Evolutionary conservation across 306 rosid species (phyloP).

Genomic region (Chamaecrista fasciculata): DNA sequence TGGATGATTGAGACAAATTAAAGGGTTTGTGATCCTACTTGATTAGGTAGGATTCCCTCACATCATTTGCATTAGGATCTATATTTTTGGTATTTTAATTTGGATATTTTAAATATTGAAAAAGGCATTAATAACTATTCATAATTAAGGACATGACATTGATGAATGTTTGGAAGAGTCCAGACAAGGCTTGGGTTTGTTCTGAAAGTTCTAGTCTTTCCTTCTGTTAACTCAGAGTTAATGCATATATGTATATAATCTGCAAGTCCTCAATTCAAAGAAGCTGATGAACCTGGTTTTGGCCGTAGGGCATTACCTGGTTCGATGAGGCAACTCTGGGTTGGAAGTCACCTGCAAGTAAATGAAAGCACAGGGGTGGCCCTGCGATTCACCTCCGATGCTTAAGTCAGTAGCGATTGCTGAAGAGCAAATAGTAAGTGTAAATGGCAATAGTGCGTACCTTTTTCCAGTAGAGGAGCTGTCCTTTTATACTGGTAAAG

Average conservation of each 20-base stretch:
- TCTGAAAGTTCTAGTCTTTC: constrained; percentile 27
- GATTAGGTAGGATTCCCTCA: constrained; percentile 48
- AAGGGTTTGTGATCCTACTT: constrained; percentile 31
- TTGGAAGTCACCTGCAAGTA: too few relatives aligned
- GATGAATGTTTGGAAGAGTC: constrained; percentile 35
- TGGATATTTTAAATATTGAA: constrained; percentile 28
- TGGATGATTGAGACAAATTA: constrained; percentile 30
- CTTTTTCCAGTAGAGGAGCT: too few relatives aligned
- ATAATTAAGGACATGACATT: constrained; percentile 40
- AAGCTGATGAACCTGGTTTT: too few relatives aligned
- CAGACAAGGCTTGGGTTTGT: constrained; percentile 35
- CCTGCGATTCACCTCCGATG: too few relatives aligned
- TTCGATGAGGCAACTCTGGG: too few relatives aligned
- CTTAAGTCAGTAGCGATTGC: too few relatives aligned
- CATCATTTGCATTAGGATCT: constrained; percentile 24
- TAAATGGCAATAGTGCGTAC: too few relatives aligned
- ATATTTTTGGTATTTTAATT: neutral
- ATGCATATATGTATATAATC: constrained; percentile 29
- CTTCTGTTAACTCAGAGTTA: constrained; percentile 6
- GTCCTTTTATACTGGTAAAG: too few relatives aligned
- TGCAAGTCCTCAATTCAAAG: too few relatives aligned
- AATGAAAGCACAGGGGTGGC: too few relatives aligned
- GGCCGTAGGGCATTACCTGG: too few relatives aligned
- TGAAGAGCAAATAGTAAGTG: too few relatives aligned
- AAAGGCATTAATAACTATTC: constrained; percentile 11